Percentiles rank a stretch among this genome's conserved stretches.
These are phyloP conservation scores for Mortierella polycephala DNA, from an alignment of 371 early-diverging fungal species.

Conservation along the genomic window DNA sequence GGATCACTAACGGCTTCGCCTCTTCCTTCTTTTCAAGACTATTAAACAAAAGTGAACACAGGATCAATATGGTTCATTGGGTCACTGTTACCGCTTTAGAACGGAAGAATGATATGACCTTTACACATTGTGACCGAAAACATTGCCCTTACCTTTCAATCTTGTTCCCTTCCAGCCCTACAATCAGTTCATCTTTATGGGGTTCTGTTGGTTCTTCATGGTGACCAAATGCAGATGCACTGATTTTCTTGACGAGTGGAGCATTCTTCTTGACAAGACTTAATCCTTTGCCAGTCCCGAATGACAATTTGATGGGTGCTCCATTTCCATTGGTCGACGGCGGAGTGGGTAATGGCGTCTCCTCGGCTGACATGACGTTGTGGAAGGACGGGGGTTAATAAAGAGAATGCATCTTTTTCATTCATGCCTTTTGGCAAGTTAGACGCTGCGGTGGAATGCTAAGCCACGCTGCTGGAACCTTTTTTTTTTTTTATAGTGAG, in stretches of 20 bases:
- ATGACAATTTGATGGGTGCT: slow-evolving; percentile 40
- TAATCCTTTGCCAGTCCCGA: slow-evolving; percentile 26
- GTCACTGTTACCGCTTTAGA: neutral
- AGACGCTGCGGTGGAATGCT: neutral
- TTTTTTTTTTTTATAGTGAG: too few relatives aligned
- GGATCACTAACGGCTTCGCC: slow-evolving; percentile 58
- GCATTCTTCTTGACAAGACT: slow-evolving; percentile 25
- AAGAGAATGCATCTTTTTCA: neutral
- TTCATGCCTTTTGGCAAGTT: neutral
- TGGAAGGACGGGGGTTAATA: neutral
- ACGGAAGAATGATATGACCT: neutral
- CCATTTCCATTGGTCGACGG: slow-evolving; percentile 17
- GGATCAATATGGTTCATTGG: neutral
- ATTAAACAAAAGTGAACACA: slow-evolving; percentile 4
- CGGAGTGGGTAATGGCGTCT: slow-evolving; percentile 12
- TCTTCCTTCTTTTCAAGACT: slow-evolving; percentile 59
- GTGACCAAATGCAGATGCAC: slow-evolving; percentile 17
- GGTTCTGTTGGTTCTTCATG: slow-evolving; percentile 60
- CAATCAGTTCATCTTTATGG: slow-evolving; percentile 58
- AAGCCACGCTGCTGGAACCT: slow-evolving; percentile 10
- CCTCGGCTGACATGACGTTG: slow-evolving; percentile 34
- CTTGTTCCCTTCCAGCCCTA: slow-evolving; percentile 66
- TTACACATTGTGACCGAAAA: neutral
- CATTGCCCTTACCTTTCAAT: slow-evolving; percentile 59
- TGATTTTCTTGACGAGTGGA: slow-evolving; percentile 19